Percentiles rank a stretch among this genome's conserved stretches.
Evolutionary conservation across 2,329 filamentous ascomycete species (phyloP).

Genomic region (Talaromyces piceae): DNA sequence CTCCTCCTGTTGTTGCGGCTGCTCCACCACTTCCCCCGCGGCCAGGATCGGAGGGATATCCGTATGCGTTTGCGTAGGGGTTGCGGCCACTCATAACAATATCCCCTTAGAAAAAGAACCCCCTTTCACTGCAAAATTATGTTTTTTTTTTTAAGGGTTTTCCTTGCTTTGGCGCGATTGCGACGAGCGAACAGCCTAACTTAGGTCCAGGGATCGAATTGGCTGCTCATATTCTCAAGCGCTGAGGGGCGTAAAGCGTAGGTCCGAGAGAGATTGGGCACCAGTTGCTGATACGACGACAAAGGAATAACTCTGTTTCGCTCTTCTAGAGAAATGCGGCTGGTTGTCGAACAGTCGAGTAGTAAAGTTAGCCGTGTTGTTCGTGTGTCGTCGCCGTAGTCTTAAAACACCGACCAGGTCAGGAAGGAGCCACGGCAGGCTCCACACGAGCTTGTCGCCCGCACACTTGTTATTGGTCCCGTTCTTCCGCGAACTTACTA

Average conservation of each 20-base stretch:
- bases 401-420: not conserved
- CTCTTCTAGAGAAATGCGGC: not conserved
- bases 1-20: not conserved
- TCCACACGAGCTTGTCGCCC: constrained; percentile 10
- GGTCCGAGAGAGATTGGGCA: not conserved
- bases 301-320: too few relatives aligned
- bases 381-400: not conserved
- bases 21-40: constrained; percentile 24
- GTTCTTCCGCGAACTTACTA: not conserved
- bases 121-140: too few relatives aligned
- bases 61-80: constrained; percentile 30
- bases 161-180: too few relatives aligned
- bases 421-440: constrained; percentile 7
- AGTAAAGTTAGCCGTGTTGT: not conserved
- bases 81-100: constrained; percentile 14
- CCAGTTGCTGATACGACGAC: too few relatives aligned
- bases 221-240: not conserved
- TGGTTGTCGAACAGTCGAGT: not conserved
- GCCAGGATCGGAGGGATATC: constrained; percentile 25
- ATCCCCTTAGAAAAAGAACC: too few relatives aligned
- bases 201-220: not conserved
- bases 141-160: too few relatives aligned
- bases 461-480: not conserved
- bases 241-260: not conserved
- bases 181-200: not conserved